Base-by-base conservation (phyloP, 2,329 filamentous ascomycete genomes). In the Westerdykella ornata region DNA sequence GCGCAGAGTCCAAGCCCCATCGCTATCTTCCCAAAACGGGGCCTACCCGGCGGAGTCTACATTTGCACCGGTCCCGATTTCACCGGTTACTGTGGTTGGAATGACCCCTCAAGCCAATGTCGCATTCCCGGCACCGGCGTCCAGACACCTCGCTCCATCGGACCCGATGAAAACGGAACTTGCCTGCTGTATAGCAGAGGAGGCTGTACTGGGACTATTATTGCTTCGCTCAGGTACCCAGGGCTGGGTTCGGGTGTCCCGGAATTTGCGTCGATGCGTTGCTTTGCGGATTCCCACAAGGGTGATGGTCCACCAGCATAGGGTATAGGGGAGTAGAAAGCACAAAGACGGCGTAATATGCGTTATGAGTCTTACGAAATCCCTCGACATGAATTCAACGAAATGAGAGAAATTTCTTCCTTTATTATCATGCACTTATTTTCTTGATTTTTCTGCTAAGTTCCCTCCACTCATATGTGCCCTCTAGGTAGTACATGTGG, bases 11-110 rank as follows among this genome's bases (percentile, higher is more conserved):
- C n/a, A n/a, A n/a, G n/a, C n/a, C n/a, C n/a, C n/a, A n/a, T n/a
- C n/a, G n/a, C n/a, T n/a, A 26, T 26, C 4, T 11, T 26, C 8
- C 22, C 31, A 8, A 33, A 33, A 52, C 60, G 60, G 28, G 60
- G 59, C n/a, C 60, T 64, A 16, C 57, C 61, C 14, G 61, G 61
- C 17, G 61, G 59, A 16, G 57, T 63, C 15, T 65, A 63, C 47
- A 55, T 56, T 11, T 65, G 61, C 47, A 52, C 52, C 5, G 43
- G 35, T 9, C 32, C 44, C 19, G 54, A 63, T 31, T 65, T 63
- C 37, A 37, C 44, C 11, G 58, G 56, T 12, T 30, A 50, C 42
- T 65, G 61, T 43, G 51, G 47, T 37, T 65, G 61, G 61, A 26
- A 26, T 26, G 22, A 26, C 47, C 20, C 41, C 7, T 35, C 35